Base-by-base conservation (phyloP, 2,329 filamentous ascomycete species). In the Colletotrichum somersetense region DNA sequence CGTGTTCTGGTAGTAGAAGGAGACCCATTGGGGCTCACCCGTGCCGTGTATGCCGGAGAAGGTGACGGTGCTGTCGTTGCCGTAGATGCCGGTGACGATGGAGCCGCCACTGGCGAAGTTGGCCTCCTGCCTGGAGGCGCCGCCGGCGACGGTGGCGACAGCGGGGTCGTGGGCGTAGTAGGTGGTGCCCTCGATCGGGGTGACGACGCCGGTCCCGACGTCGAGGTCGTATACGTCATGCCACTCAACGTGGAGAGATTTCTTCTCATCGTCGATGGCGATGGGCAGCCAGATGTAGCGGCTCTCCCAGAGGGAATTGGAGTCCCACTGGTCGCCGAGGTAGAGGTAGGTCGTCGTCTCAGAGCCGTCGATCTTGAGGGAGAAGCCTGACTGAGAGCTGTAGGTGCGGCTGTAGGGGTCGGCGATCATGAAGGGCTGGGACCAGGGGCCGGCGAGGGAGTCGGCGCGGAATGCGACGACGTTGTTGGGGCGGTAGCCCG, bases 401-500 rank as follows among this genome's bases (percentile, higher is more conserved):
- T 81, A 88, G 0, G 86, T 87, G 8, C 86, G 81, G 0, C 85
- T 88, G 71, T 88, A 87, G 23, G 84, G 75, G 0, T 84, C 83
- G 0, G 85, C 77, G 0, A 88, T 79, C 11, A 86, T 85, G 59
- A 85, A 88, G 0, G 86, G 86, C 73, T 87, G 85, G 1, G 85
- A 87, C 86, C 86, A 88, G 0, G 86, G 86, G 0, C 86, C 86
- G 23, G 79, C 77, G 0, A 88, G 80, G 0, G 79, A 81, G 72
- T 87, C 84, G 7, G 86, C 85, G 11, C 86, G 83, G 80, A 88
- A 87, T 1, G 85, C 86, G n/a, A 89, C 86, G 7, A 89, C 87
- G 63, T 89, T 90, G 63, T 90, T 90, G 0, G 89, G 88, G n/a
- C 89, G 81, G 66, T 91, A 91, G 0, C 89, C 89, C 0, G 89